Base-by-base conservation (phyloP, 176 grass and related monocot genomes). In the Paspalum notatum region DNA sequence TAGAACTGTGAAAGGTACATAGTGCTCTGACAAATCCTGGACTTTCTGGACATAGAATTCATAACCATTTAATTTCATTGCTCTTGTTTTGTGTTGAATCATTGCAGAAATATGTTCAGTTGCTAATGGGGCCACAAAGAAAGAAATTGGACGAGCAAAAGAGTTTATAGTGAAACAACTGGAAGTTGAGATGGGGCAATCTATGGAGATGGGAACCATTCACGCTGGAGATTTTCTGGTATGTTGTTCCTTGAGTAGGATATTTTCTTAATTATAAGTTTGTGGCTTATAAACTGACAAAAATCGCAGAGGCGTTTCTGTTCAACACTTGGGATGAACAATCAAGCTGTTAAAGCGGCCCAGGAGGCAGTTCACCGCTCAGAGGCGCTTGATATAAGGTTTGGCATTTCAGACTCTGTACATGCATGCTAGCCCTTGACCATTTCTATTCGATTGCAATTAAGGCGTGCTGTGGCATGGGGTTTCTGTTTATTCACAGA, bases 141-240 rank as follows among this genome's bases (percentile, higher is more conserved):
- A 97, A 80, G 93, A 97, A 82, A 93, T 93, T 80, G 93, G 91
- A 17, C 71, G 93, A 61, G 93, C 93, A 74, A 97, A 97, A 89
- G 93, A 97, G 55, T 97, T 93, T 54, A 97, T 97, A 37, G 93
- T 97, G 44, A 97, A 97, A 41, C 93, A 93, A 42, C 83, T 97
- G 41, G 90, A 97, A 93, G 93, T 93, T 81, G 93, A 97, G 63
- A 97, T 97, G 93, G 93, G 93, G 53, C 88, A 93, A 74, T 93
- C 93, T 57, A 97, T 97, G 93, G 93, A 97, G 85, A 97, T 93
- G 91, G 88, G 93, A 83, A 93, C 93, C 68, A 93, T 97, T 64
- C 91, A 97, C 78, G 91, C 91, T 42, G 91, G 83, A 76, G 91
- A 93, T 91, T 97, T 93, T 79, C 83, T 97, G 86, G 93, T 97